Evolutionary conservation across 2,329 filamentous ascomycete species (phyloP), one percentile per base, ranked within the genome.

Genomic region (Stromatinia cepivora): DNA sequence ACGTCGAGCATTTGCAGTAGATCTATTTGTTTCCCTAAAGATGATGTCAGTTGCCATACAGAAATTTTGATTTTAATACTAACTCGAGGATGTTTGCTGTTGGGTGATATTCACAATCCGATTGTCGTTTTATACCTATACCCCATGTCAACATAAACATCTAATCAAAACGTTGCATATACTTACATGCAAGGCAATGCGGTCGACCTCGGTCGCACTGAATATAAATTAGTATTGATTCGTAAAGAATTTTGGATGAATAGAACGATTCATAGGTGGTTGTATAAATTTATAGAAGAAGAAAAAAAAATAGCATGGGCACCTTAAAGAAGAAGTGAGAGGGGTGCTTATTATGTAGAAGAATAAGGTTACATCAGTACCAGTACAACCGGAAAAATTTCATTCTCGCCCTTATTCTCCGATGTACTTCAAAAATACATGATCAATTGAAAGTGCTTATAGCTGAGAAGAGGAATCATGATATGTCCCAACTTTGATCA

Each of bases 31-130:
- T 76, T 89, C 86, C 77, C 87, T 89, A 25, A 39, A 52, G 71
- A 17, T 45, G 8, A 52, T 45, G 25, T 71, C 53, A 72, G 67
- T 25, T 17, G 25, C 11, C 9, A 13, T 17, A 13, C 25, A 42
- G 13, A 39, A 42, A 7, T 46, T 42, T 48, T 31, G 58, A 67
- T n/a, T 20, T 65, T 68, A 36, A 39, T 31, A 82, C 87, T 79
- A 81, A 91, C 88, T 92, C 90, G 56, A 94, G 86, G 52, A 93
- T 81, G 77, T 93, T 92, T 58, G 92, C 92, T 42, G 93, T 89
- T 63, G 88, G 86, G 0, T 90, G 91, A 81, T 94, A 94, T 79
- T 85, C 86, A 80, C 92, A 94, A 73, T 87, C 84, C 0, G 90
- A 91, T 77, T 93, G 90, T 57, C 92, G 84, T 80, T 93, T 94